These are phyloP conservation scores for Populus deltoides DNA, from an alignment of 345 rosid species.

Conservation along the genomic window DNA sequence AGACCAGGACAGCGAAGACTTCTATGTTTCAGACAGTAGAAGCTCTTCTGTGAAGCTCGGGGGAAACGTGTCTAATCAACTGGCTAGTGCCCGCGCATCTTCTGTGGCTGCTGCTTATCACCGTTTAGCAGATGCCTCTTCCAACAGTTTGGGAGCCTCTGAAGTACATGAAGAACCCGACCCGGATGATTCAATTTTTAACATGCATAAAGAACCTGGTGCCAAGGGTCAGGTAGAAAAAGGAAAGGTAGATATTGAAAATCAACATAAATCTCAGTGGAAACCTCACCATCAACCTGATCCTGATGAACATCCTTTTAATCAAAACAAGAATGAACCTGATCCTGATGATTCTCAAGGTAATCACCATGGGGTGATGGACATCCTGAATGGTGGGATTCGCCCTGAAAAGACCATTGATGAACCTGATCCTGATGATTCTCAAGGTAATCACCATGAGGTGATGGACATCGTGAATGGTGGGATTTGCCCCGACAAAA, in stretches of 20 bases:
- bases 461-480: not conserved
- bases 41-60: conserved; percentile 58
- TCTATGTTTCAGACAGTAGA: conserved; percentile 26
- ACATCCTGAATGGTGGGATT: conserved; percentile 9
- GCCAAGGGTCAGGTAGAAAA: conserved; percentile 3
- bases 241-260: conserved; percentile 7
- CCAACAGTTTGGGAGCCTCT: conserved; percentile 20
- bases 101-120: conserved; percentile 87
- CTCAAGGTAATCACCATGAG: conserved; percentile 2
- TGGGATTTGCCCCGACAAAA: conserved; percentile 16
- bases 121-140: conserved; percentile 44
- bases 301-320: conserved; percentile 33
- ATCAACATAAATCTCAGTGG: not conserved
- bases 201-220: conserved; percentile 16
- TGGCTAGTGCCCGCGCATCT: conserved; percentile 65
- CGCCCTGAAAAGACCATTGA: conserved; percentile 18
- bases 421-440: conserved; percentile 41
- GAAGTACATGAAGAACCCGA: conserved; percentile 55
- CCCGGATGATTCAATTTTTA: conserved; percentile 47
- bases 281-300: conserved; percentile 28
- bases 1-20: conserved; percentile 42
- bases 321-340: conserved; percentile 6
- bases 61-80: conserved; percentile 47
- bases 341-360: conserved; percentile 10
- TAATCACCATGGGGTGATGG: not conserved